Conservation (phyloP, 306 rosid species). For the Begonia loranthoides region DNA sequence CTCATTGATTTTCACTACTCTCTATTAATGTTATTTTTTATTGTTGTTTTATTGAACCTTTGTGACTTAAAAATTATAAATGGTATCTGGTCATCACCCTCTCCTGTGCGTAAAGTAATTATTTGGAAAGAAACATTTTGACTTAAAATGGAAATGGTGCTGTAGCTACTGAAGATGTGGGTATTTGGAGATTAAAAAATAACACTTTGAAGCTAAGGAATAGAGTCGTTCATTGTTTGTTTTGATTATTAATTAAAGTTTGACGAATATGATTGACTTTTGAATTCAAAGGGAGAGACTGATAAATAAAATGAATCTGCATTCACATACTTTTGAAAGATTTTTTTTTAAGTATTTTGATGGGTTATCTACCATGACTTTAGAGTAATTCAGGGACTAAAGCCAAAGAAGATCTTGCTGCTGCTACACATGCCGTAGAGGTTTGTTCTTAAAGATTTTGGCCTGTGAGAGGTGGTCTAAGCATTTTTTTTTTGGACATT, state of each 20-base stretch:
- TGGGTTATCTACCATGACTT: conserved; percentile 22
- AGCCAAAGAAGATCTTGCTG: conserved; percentile 97
- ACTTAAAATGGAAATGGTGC: background rate
- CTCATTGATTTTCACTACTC: conserved; percentile 1
- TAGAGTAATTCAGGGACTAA: conserved; percentile 97
- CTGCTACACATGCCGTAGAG: conserved; percentile 87
- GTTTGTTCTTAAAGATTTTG: conserved; percentile 19
- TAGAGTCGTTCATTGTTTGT: no score
- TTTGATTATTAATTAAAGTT: no score
- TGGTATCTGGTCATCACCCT: no score
- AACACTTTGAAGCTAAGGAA: no score
- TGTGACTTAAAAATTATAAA: background rate
- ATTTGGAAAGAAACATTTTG: background rate
- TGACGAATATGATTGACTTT: no score
- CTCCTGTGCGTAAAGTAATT: no score
- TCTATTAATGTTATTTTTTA: background rate
- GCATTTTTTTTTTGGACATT: no score
- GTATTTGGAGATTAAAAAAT: no score
- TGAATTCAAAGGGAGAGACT: no score
- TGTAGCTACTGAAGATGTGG: no score
- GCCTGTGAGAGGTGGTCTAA: background rate
- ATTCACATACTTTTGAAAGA: no score
- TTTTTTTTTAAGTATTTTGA: conserved; percentile 2
- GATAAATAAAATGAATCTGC: no score
- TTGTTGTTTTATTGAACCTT: conserved; percentile 27